phyloP scores from a whole-genome alignment of 495 filamentous ascomycete species.

The Elaphomyces granulatus region DNA sequence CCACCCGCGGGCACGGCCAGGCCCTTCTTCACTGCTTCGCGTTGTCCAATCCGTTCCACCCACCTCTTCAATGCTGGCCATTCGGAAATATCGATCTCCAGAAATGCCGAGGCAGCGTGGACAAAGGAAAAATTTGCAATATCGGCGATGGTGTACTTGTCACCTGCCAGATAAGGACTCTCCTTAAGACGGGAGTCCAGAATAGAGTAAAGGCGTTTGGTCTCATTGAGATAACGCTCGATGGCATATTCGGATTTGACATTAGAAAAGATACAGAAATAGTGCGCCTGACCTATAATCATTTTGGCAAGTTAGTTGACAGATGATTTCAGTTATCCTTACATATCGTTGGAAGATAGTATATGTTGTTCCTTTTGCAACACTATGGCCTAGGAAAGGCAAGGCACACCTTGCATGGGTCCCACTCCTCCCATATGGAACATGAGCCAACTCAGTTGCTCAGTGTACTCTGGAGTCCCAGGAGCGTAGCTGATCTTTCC shows the following conservation, averaged over 20 bases:
- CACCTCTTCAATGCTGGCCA: slow-evolving; percentile 25
- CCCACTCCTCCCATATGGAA: slow-evolving; percentile 28
- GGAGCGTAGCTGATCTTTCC: slow-evolving; percentile 32
- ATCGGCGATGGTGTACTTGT: slow-evolving; percentile 32
- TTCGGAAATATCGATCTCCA: slow-evolving; percentile 23
- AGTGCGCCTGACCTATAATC: too few species aligned
- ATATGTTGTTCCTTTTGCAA: slow-evolving; percentile 26
- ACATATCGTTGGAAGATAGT: slow-evolving; percentile 28
- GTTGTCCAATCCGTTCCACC: slow-evolving; percentile 16
- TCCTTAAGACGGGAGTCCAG: slow-evolving; percentile 28
- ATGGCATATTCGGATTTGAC: too few species aligned
- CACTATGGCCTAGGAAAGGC: too few species aligned
- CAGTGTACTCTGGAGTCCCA: too few species aligned
- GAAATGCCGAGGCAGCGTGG: slow-evolving; percentile 6
- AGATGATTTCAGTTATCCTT: too few species aligned
- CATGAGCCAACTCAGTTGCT: too few species aligned
- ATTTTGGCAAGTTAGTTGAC: too few species aligned
- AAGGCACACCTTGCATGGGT: slow-evolving; percentile 23
- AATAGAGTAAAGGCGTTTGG: too few species aligned
- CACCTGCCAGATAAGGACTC: slow-evolving; percentile 27
- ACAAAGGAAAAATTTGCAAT: slow-evolving; percentile 28
- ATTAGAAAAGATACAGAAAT: too few species aligned
- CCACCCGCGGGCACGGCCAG: slow-evolving; percentile 11
- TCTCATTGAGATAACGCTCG: too few species aligned
- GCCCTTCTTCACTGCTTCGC: slow-evolving; percentile 21